These are phyloP conservation scores for Excoecaria cochinchinensis DNA, from an alignment of 345 rosid genomes.

Conservation along the genomic window DNA sequence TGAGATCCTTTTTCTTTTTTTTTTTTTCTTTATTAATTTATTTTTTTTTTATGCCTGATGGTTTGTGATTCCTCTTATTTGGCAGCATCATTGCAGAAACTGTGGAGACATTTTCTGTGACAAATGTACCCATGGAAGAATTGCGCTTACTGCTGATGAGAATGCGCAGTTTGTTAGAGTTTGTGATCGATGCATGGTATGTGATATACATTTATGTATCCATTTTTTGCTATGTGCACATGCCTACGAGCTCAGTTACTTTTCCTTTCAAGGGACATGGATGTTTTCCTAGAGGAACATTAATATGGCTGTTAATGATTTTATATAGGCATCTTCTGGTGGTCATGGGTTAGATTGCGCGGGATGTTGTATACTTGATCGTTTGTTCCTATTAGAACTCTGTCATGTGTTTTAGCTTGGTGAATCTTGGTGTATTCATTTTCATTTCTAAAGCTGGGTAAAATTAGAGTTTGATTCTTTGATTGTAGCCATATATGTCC, in stretches of 20 bases:
- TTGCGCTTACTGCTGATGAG: conserved; percentile 92
- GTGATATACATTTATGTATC: conserved; percentile 28
- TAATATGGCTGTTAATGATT: not conserved
- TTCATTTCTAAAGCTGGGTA: not conserved
- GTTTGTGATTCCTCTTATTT: not conserved
- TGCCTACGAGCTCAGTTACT: not conserved
- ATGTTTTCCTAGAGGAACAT: not conserved
- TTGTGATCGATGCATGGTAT: conserved; percentile 93
- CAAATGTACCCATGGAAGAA: conserved; percentile 90
- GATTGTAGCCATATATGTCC: not conserved
- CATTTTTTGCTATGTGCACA: conserved; percentile 1
- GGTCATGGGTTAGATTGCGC: not conserved
- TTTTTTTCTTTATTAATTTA: too few relatives aligned
- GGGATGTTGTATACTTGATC: not conserved
- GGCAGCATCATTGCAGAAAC: conserved; percentile 98
- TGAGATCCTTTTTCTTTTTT: conserved; percentile 22
- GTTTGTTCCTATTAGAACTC: not conserved
- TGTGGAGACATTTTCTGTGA: conserved; percentile 99
- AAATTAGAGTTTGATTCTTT: not conserved
- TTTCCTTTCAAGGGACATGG: not conserved
- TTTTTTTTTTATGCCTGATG: conserved; percentile 14
- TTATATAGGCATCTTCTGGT: not conserved
- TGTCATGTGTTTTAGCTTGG: not conserved
- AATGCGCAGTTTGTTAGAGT: conserved; percentile 94
- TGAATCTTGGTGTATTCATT: too few relatives aligned